Evolutionary conservation across 2,329 filamentous ascomycete genomes (phyloP).

Genomic region (Colletotrichum karsti): DNA sequence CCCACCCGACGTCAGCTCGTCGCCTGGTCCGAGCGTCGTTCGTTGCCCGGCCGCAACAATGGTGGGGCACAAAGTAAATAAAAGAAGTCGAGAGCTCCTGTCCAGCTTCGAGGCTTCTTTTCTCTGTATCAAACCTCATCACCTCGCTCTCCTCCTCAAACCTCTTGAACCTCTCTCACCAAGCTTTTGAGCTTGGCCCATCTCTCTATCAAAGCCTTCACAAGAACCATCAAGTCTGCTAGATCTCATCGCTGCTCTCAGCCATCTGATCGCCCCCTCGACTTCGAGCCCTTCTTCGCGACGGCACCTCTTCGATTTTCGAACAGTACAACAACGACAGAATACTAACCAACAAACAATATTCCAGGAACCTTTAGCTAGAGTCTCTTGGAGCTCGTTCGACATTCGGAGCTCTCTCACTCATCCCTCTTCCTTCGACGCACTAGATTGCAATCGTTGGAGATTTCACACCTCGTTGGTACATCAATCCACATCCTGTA

Average conservation of each 20-base stretch:
- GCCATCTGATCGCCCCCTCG: constrained; percentile 58
- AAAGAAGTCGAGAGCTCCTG: constrained; percentile 42
- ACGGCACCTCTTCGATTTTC: constrained; percentile 56
- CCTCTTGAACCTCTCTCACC: constrained; percentile 16
- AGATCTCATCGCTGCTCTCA: constrained; percentile 56
- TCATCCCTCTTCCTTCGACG: constrained; percentile 46
- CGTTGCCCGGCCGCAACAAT: constrained; percentile 32
- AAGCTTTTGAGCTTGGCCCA: constrained; percentile 33
- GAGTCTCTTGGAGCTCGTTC: constrained; percentile 67
- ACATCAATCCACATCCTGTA: constrained; percentile 38
- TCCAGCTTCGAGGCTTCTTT: constrained; percentile 32
- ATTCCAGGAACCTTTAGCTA: constrained; percentile 66
- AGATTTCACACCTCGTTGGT: constrained; percentile 47
- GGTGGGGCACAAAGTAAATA: constrained; percentile 55
- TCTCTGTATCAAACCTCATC: constrained; percentile 36
- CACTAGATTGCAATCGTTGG: constrained; percentile 57
- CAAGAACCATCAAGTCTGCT: constrained; percentile 49
- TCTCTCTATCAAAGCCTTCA: constrained; percentile 35
- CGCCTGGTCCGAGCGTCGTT: constrained; percentile 24
- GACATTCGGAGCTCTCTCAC: constrained; percentile 48
- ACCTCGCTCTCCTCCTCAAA: constrained; percentile 27
- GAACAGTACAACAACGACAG: constrained; percentile 51
- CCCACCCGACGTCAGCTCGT: background rate
- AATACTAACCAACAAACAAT: constrained; percentile 60
- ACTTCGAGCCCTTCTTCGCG: constrained; percentile 52